Evolutionary conservation across 805 yeast species (phyloP).

Genomic region (Clavispora asparagi): DNA sequence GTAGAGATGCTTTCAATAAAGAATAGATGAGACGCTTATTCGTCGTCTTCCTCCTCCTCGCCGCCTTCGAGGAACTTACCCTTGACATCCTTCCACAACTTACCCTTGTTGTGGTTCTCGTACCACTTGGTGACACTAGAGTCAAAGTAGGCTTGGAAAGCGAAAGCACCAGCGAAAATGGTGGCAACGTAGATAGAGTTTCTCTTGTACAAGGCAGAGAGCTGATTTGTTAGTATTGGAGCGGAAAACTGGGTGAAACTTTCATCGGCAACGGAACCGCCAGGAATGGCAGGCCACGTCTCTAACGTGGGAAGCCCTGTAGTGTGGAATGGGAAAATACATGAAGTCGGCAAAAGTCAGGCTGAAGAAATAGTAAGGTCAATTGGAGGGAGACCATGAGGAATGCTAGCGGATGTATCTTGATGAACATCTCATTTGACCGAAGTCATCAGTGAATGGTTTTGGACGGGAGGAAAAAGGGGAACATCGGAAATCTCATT

Average conservation of each 20-base stretch:
- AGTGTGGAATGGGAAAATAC: too few relatives aligned
- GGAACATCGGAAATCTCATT: not conserved
- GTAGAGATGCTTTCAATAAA: conserved; percentile 1
- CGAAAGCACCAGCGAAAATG: conserved; percentile 77
- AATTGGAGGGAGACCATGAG: not conserved
- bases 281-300: too few relatives aligned
- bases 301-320: too few relatives aligned
- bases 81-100: conserved; percentile 80
- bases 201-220: conserved; percentile 53
- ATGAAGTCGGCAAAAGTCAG: not conserved
- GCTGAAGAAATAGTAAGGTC: not conserved
- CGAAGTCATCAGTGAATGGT: not conserved
- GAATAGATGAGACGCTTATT: conserved; percentile 14
- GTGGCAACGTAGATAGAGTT: conserved; percentile 84
- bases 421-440: not conserved
- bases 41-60: conserved; percentile 54
- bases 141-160: conserved; percentile 77
- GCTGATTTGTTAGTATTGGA: conserved; percentile 20
- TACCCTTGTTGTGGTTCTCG: conserved; percentile 76
- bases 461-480: not conserved
- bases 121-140: conserved; percentile 62
- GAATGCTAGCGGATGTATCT: not conserved
- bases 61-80: conserved; percentile 50
- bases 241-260: not conserved
- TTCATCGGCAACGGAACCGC: too few relatives aligned